Percentiles rank a stretch among this genome's conserved stretches.
Evolutionary conservation across 805 yeast species (phyloP).

Genomic region (Scheffersomyces ergatensis): DNA sequence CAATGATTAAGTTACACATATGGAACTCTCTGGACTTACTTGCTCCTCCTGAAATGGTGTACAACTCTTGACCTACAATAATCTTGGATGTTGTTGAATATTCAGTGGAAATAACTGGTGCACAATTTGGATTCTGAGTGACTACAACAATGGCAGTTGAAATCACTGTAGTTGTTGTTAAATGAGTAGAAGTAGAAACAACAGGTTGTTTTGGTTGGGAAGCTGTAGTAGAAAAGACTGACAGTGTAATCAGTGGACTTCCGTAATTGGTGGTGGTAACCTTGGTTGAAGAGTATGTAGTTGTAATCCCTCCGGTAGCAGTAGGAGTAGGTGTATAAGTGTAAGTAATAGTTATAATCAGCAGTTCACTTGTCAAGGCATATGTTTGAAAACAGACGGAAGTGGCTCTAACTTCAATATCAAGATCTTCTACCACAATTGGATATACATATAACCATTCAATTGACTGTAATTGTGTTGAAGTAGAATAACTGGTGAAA

Average conservation of each 20-base stretch:
- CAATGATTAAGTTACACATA: not conserved
- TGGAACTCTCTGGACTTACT: not conserved
- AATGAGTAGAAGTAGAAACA: not conserved
- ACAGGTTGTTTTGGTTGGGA: constrained; percentile 5
- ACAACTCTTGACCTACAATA: not conserved
- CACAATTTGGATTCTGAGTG: not conserved
- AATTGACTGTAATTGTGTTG: not conserved
- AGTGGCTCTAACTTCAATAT: not conserved
- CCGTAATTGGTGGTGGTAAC: not conserved
- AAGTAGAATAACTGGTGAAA: not conserved
- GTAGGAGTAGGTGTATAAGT: constrained; percentile 1
- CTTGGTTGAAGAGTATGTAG: constrained; percentile 2
- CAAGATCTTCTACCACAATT: not conserved
- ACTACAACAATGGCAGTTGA: not conserved
- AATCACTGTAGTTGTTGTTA: not conserved
- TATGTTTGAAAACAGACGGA: not conserved
- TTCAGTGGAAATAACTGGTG: not conserved
- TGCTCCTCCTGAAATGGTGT: not conserved
- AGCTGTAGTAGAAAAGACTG: constrained; percentile 1
- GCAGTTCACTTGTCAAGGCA: not conserved
- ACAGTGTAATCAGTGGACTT: constrained; percentile 1
- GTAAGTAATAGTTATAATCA: not conserved
- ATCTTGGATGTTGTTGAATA: not conserved
- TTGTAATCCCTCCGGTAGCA: constrained; percentile 1
- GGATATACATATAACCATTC: not conserved